These are phyloP conservation scores for Paracamarosporium sp. DNA, from an alignment of 2,329 filamentous ascomycete genomes.

Conservation along the genomic window DNA sequence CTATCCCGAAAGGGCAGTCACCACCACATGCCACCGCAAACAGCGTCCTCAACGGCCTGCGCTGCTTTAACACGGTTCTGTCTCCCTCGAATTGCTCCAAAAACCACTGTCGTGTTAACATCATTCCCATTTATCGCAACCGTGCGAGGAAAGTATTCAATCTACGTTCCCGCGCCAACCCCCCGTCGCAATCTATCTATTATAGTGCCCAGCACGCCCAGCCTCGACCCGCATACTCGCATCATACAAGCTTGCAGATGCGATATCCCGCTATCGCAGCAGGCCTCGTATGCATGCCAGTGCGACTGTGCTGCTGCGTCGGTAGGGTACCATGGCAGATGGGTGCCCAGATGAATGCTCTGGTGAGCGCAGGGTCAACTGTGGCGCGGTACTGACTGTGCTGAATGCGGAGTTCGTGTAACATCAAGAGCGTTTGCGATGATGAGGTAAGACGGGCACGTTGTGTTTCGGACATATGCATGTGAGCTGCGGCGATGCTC, in stretches of 20 bases:
- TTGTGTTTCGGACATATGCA: not conserved
- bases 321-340: not conserved
- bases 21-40: not conserved
- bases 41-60: not conserved
- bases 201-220: conserved; percentile 11
- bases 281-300: not conserved
- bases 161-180: conserved; percentile 4
- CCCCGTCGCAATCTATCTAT: conserved; percentile 10
- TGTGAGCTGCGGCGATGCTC: not conserved
- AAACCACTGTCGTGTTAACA: not conserved
- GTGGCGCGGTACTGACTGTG: conserved; percentile 2
- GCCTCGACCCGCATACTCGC: not conserved
- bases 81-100: not conserved
- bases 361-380: not conserved
- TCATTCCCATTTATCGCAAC: not conserved
- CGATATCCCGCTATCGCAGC: conserved; percentile 7
- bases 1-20: no score
- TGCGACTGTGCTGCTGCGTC: not conserved
- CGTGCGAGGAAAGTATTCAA: conserved; percentile 3
- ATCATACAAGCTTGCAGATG: not conserved
- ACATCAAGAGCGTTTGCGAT: not conserved
- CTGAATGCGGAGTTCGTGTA: not conserved
- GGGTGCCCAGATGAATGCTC: not conserved
- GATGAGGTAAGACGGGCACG: conserved; percentile 4
- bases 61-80: not conserved